These are phyloP conservation scores for Epithemia pelagica DNA, from an alignment of 108 stramenopile genomes.

Conservation along the genomic window DNA sequence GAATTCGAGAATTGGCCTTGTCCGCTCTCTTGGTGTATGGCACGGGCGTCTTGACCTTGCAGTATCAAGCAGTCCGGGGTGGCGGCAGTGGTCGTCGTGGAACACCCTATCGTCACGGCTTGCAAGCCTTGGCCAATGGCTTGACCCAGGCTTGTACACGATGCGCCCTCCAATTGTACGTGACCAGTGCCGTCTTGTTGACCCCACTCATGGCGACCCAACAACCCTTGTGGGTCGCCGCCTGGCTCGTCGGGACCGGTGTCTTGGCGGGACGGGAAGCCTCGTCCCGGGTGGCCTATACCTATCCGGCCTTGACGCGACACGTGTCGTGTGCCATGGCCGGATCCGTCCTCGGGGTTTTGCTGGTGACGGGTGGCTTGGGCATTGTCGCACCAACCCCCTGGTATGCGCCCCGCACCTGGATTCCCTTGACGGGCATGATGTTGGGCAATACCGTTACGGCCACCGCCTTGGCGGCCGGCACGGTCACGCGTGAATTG, in stretches of 20 bases:
- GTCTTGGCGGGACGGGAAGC: slow-evolving; percentile 21
- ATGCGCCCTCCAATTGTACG: slow-evolving; percentile 23
- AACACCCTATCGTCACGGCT: neutral
- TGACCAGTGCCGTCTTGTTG: slow-evolving; percentile 20
- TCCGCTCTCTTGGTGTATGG: neutral
- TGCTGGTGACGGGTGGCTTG: slow-evolving; percentile 11
- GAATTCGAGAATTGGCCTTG: neutral
- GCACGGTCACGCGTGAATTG: slow-evolving; percentile 28
- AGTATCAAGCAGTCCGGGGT: neutral
- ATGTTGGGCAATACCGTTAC: slow-evolving; percentile 63
- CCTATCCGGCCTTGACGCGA: slow-evolving; percentile 13
- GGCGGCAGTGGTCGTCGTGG: neutral
- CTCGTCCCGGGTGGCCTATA: slow-evolving; percentile 15
- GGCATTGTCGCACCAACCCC: slow-evolving; percentile 15
- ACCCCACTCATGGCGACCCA: slow-evolving; percentile 11
- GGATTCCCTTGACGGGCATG: slow-evolving; percentile 82
- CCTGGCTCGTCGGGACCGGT: slow-evolving; percentile 8
- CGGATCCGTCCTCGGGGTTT: slow-evolving; percentile 1
- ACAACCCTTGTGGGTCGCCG: slow-evolving; percentile 12
- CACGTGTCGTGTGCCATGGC: slow-evolving; percentile 17
- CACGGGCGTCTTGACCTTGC: neutral
- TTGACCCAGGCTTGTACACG: slow-evolving; percentile 17
- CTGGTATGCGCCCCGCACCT: slow-evolving; percentile 25
- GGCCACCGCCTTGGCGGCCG: slow-evolving; percentile 26
- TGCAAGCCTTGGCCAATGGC: slow-evolving; percentile 1